Conservation (phyloP, 2,329 filamentous ascomycete species). For the Fusarium penzigii region DNA sequence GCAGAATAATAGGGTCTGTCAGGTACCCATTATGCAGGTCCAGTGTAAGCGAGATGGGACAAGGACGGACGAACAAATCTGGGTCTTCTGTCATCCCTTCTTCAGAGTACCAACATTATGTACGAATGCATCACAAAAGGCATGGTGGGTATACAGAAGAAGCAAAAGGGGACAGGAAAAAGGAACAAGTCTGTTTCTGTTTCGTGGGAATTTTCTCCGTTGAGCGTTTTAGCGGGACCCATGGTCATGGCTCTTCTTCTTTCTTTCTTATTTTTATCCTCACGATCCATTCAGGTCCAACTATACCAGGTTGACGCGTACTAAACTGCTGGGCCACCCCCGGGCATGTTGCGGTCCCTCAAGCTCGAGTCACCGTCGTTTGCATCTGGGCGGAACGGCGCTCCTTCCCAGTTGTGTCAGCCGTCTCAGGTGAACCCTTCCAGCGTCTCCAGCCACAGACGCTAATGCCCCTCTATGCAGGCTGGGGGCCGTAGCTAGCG, state of each 20-base stretch:
- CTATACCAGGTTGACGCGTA: not conserved
- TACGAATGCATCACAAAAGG: too few relatives aligned
- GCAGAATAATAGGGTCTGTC: not conserved
- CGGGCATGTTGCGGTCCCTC: too few relatives aligned
- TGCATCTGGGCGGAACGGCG: not conserved
- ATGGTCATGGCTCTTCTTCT: not conserved
- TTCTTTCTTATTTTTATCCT: not conserved
- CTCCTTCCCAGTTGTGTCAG: conserved; percentile 9
- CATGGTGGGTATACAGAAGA: not conserved
- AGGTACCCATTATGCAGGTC: not conserved
- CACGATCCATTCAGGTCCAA: not conserved
- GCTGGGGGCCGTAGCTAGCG: not conserved
- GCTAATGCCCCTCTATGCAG: not conserved
- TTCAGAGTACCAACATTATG: not conserved
- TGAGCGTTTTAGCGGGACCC: conserved; percentile 13
- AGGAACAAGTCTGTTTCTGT: conserved; percentile 8
- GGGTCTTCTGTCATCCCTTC: not conserved
- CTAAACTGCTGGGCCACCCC: not conserved
- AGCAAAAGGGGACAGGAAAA: not conserved
- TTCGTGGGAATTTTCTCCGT: conserved; percentile 25
- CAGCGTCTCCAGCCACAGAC: conserved; percentile 1
- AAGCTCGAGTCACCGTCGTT: not conserved
- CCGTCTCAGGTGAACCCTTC: conserved; percentile 20
- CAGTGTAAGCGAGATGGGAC: not conserved
- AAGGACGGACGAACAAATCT: not conserved